Conservation (phyloP, 2,329 filamentous ascomycete species). For the Colletotrichum ledebouriae region DNA sequence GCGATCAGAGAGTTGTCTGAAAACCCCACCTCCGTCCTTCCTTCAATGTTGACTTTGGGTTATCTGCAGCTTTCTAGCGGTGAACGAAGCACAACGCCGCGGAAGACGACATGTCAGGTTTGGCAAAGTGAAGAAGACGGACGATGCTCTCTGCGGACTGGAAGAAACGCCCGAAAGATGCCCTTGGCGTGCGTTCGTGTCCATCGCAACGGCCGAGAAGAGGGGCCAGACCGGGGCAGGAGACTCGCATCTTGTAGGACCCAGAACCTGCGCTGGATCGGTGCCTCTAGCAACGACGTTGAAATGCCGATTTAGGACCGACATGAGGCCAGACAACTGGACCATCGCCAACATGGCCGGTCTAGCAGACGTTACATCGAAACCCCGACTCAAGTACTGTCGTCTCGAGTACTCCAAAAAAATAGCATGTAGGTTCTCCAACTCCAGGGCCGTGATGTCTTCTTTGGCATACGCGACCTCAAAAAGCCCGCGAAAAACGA, state of each 20-base stretch:
- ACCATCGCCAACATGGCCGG: neutral
- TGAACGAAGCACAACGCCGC: neutral
- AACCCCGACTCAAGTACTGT: neutral
- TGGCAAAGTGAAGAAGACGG: neutral
- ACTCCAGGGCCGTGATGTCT: neutral
- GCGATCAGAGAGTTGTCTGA: neutral
- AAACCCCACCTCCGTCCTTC: neutral
- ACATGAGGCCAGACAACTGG: neutral
- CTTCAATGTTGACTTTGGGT: neutral
- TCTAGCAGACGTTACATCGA: slow-evolving; percentile 23
- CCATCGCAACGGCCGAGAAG: slow-evolving; percentile 5
- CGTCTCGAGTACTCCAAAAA: slow-evolving; percentile 14
- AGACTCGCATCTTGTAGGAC: neutral
- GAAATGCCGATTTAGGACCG: slow-evolving; percentile 23
- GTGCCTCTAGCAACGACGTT: slow-evolving; percentile 14
- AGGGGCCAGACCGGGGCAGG: neutral
- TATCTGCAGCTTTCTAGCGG: neutral
- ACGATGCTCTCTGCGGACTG: neutral
- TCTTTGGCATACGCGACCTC: neutral
- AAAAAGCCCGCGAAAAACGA: neutral
- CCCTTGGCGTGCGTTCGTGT: slow-evolving; percentile 1
- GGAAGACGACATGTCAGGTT: slow-evolving; percentile 6
- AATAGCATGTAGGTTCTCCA: neutral
- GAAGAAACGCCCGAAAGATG: neutral
- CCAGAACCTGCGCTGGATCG: neutral